Conservation (phyloP, 768 basidiomycete genomes). For the Pisolithus albus region DNA sequence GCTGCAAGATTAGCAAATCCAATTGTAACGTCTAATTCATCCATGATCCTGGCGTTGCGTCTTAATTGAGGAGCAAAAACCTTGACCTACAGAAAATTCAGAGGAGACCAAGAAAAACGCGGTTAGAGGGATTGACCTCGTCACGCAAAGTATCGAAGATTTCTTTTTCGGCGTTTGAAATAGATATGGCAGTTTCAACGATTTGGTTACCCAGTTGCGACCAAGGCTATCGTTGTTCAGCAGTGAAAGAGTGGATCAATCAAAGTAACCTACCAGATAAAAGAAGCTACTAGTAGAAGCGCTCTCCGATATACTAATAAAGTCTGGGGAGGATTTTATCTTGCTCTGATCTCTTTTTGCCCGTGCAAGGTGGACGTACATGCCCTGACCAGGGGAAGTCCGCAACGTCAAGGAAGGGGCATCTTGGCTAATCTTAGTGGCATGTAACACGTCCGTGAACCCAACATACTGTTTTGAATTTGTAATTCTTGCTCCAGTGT, state of each 20-base stretch:
- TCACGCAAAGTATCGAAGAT: slow-evolving; percentile 64
- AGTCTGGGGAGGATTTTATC: slow-evolving; percentile 41
- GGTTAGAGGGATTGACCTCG: slow-evolving; percentile 39
- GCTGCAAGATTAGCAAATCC: slow-evolving; percentile 75
- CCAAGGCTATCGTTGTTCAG: slow-evolving; percentile 52
- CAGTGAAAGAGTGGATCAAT: not conserved
- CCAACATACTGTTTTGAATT: slow-evolving; percentile 41
- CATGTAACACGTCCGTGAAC: not conserved
- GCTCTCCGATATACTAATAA: slow-evolving; percentile 55
- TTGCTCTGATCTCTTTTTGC: slow-evolving; percentile 54
- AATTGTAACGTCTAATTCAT: slow-evolving; percentile 81
- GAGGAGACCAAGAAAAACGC: not conserved
- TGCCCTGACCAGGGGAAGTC: slow-evolving; percentile 58
- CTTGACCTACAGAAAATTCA: slow-evolving; percentile 47
- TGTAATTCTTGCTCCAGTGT: slow-evolving; percentile 52
- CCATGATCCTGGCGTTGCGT: slow-evolving; percentile 69
- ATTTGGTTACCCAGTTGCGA: slow-evolving; percentile 66
- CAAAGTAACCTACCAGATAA: slow-evolving; percentile 39
- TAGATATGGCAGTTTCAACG: slow-evolving; percentile 44
- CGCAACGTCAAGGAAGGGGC: slow-evolving; percentile 70
- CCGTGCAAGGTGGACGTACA: slow-evolving; percentile 67
- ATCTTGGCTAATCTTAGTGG: slow-evolving; percentile 32
- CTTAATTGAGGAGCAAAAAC: slow-evolving; percentile 49
- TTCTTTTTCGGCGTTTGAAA: slow-evolving; percentile 57
- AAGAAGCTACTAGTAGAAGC: slow-evolving; percentile 65